Evolutionary conservation across 1,284 basidiomycete genomes (phyloP), one percentile per base, ranked within the genome.

Genomic region (Ustilago nuda): DNA sequence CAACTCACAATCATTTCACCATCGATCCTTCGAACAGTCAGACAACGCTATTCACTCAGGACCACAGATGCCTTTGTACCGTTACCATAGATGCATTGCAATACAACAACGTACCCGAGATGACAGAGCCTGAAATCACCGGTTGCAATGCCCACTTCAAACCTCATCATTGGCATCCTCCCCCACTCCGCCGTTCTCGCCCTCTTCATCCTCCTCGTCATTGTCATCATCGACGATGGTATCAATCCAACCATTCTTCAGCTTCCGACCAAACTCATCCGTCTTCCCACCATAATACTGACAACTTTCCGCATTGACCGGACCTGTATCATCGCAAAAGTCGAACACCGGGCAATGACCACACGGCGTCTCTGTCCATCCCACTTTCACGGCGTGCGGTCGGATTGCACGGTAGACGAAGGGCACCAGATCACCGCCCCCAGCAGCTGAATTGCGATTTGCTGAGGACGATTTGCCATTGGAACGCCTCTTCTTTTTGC

Each of bases 311-410:
- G 82, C 81, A 58, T 80, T 84, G 33, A 82, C 80, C 2, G 82
- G 81, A 1, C 82, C 82, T 6, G 72, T 69, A 36, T 76, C 70
- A 43, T 74, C 70, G 57, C 82, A 84, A 56, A 84, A 84, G 56
- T 80, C 76, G 53, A 80, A 80, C n/a, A 82, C 80, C 27, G 82
- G 81, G 52, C 81, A 84, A 51, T 77, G 74, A 19, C 78, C 81
- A 33, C 82, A 84, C 12, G 82, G 81, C 1, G 69, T 73, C 54
- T 84, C 80, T 15, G 70, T 82, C 73, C 76, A 82, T 11, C 78
- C 79, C 17, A 67, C 68, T n/a, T 68, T 62, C 41, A 81, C 72
- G 15, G 65, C 45, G 30, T 77, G 58, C 1, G 72, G 78, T 8
- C 76, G 66, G 4, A 82, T 35, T 3, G 81, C 81, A 2, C 81